phyloP scores from a whole-genome alignment of 306 rosid genomes.

The Psophocarpus tetragonolobus region DNA sequence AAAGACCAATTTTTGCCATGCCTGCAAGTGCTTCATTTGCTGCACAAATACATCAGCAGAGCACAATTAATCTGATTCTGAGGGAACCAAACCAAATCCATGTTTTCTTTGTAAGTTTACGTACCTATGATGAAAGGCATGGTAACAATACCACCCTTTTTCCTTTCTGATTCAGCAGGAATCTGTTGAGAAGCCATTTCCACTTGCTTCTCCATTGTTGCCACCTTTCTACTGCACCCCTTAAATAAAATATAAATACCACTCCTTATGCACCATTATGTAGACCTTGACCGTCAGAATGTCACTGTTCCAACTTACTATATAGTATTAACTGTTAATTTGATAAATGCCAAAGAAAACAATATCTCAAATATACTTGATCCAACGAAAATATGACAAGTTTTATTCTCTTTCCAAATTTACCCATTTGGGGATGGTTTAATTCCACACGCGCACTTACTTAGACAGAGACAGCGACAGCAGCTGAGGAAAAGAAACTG shows the following conservation, averaged over 20 bases:
- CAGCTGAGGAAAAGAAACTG: too few relatives aligned
- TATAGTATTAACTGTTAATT: too few relatives aligned
- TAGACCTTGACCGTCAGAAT: too few relatives aligned
- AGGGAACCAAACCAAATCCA: not conserved
- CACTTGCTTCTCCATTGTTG: constrained; percentile 35
- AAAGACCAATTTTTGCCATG: constrained; percentile 56
- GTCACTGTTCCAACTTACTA: too few relatives aligned
- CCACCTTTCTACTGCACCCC: not conserved
- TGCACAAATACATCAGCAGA: constrained; percentile 33
- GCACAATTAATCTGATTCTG: not conserved
- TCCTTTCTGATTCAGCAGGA: constrained; percentile 15
- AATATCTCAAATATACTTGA: too few relatives aligned
- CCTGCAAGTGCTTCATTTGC: constrained; percentile 68
- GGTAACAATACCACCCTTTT: constrained; percentile 61
- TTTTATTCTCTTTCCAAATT: too few relatives aligned
- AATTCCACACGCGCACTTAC: too few relatives aligned
- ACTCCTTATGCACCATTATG: not conserved
- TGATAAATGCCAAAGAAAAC: too few relatives aligned
- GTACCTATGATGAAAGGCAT: constrained; percentile 74
- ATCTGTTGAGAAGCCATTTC: constrained; percentile 16
- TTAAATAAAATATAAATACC: not conserved
- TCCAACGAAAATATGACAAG: too few relatives aligned
- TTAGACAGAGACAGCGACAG: too few relatives aligned
- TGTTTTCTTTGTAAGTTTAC: not conserved
- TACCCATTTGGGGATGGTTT: too few relatives aligned